Base-by-base conservation (phyloP, 768 basidiomycete species). In the Tephrocybe sp. region DNA sequence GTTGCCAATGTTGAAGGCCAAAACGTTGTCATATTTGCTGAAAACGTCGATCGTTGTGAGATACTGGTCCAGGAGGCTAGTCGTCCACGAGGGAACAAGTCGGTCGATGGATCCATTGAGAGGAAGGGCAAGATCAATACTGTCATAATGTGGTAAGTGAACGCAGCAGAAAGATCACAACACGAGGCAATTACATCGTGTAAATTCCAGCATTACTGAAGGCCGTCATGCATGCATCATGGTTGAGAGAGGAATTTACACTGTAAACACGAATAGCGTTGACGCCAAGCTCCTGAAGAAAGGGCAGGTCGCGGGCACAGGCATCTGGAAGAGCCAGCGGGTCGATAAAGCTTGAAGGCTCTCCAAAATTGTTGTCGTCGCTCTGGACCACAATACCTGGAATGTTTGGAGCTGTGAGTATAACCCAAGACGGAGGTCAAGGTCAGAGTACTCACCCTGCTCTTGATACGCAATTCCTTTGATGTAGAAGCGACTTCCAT, bases 1-100 rank as follows among this genome's bases (percentile, higher is more conserved):
- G 62, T 97, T 97, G 18, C 93, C 94, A 53, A 97, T 78, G 62
- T 95, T 96, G 71, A 78, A 95, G 10, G 85, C 93, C 50, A 96
- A 73, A 14, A 97, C 81, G 58, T 97, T 97, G 74, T 90, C 83
- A 60, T 96, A 97, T 65, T 89, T 83, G 63, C 76, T 76, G 74
- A 95, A 95, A 0, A 73, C 74, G 56, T 90, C 76, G 59, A 96
- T 88, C 23, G 92, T 96, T 24, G 65, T 64, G 53, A 87, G 76
- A 68, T 95, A 97, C 53, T 83, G 76, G 64, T 92, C 78, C 30
- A 90, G 70, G n/a, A 95, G 70, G 63, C 84, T 89, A 5, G 88
- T 88, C 0, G 85, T 78, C 93, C 93, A 96, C 0, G 85, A 65
- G 0, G 93, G 93, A 24, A 72, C 61, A 34, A 66, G 59, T 26